Evolutionary conservation across 345 rosid genomes (phyloP), one percentile per base, ranked within the genome.

Genomic region (Syzygium aqueum): DNA sequence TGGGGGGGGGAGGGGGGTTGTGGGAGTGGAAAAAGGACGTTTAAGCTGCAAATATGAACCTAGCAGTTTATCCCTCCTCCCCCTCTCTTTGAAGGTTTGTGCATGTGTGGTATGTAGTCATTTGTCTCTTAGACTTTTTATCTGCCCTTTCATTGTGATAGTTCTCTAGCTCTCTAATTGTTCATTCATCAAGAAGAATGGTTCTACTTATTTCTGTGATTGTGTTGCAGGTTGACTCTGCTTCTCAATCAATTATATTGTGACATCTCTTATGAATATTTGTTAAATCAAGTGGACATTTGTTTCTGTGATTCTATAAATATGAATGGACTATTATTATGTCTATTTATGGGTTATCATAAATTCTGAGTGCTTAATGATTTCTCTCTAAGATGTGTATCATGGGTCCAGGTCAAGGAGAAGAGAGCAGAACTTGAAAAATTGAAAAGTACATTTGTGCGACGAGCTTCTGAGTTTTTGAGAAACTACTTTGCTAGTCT

Each of bases 381-480:
- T 51, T n/a, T 83, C 28, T 28, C 14, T 52, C 59, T 84, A 61
- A 30, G 11, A 27, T 3, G 23, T 3, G 40, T 53, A 57, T 57
- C 16, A 33, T 56, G 57, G 15, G 51, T 85, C 77, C 91, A 97
- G 99, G 97, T 97, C 86, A 95, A 90, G 93, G 98, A 96, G 92
- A 97, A 97, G 91, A 91, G 94, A 54, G 94, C 93, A 80, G 99
- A 97, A 90, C 96, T 95, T 85, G 94, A 95, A 90, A 97, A 88
- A 90, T 88, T 96, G 87, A 96, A 94, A 91, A 73, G 93, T 85
- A 96, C 95, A 13, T 97, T 95, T 93, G 99, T 95, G 40, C 93
- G 94, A 90, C 93, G 96, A 91, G 99, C 99, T 89, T 96, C 99
- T 84, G 98, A 97, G 89, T 97, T 96, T 94, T 90, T 97, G 94